Percentiles rank a stretch among this genome's conserved stretches.
Conservation (phyloP, 768 basidiomycete species). For the Rhodotorula babjevae region DNA sequence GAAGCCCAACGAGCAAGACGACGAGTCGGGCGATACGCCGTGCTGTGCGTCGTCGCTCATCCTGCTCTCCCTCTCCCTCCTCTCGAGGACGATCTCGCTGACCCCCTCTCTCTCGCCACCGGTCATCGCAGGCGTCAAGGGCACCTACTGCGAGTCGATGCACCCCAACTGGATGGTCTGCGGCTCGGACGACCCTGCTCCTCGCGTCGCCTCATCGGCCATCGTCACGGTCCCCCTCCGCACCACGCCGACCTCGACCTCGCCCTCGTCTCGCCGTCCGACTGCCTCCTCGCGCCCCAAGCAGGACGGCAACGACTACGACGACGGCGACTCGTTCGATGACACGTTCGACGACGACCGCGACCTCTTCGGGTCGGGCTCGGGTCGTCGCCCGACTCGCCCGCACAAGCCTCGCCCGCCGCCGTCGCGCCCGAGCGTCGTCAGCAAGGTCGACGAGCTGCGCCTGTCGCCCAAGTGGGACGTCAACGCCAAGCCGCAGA, state of each 20-base stretch:
- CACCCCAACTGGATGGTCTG: not conserved
- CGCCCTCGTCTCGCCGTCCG: not conserved
- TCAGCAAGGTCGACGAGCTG: slow-evolving; percentile 66
- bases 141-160: not conserved
- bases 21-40: not conserved
- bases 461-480: slow-evolving; percentile 67
- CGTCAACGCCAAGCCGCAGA: slow-evolving; percentile 38
- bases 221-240: not conserved
- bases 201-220: not conserved
- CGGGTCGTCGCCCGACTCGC: no score
- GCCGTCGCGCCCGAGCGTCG: slow-evolving; percentile 50
- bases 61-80: not conserved
- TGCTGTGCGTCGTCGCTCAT: slow-evolving; percentile 1
- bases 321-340: not conserved
- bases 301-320: no score
- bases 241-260: not conserved
- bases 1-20: not conserved
- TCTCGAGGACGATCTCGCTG: not conserved
- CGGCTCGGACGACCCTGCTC: not conserved
- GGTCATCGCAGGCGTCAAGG: not conserved
- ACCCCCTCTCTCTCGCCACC: not conserved
- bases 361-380: not conserved
- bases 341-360: not conserved
- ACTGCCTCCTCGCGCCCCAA: no score
- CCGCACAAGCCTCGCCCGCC: not conserved